Evolutionary conservation across 2,329 filamentous ascomycete genomes (phyloP).

Genomic region (Simplicillium sp.): DNA sequence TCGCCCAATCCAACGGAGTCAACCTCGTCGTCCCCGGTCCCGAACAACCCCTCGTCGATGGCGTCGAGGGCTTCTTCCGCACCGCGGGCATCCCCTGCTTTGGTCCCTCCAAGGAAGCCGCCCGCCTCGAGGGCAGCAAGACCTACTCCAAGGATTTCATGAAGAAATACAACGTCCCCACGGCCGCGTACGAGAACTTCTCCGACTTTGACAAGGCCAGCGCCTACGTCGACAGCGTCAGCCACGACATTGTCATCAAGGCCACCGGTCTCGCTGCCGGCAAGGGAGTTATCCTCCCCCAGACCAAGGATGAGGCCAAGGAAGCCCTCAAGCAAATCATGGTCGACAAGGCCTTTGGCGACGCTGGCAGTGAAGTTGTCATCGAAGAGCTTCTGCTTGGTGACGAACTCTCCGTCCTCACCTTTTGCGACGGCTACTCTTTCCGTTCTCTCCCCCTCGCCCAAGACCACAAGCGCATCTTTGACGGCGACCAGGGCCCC

Average conservation of each 20-base stretch:
- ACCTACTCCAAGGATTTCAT: slow-evolving; percentile 98
- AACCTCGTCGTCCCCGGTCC: slow-evolving; percentile 86
- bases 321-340: slow-evolving; percentile 81
- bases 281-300: slow-evolving; percentile 88
- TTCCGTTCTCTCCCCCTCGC: slow-evolving; percentile 79
- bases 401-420: slow-evolving; percentile 85
- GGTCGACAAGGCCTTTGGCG: slow-evolving; percentile 77
- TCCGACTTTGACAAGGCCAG: slow-evolving; percentile 62
- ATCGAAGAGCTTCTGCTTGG: slow-evolving; percentile 91
- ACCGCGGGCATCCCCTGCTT: slow-evolving; percentile 68
- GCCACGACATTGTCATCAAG: slow-evolving; percentile 82
- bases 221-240: slow-evolving; percentile 62
- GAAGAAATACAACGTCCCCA: slow-evolving; percentile 82
- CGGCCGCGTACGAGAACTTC: slow-evolving; percentile 86
- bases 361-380: slow-evolving; percentile 82
- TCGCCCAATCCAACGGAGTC: slow-evolving; percentile 63
- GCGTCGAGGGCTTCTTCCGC: slow-evolving; percentile 76
- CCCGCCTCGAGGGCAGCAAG: slow-evolving; percentile 91
- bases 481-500: slow-evolving; percentile 79
- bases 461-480: slow-evolving; percentile 94
- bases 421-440: slow-evolving; percentile 82
- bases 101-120: slow-evolving; percentile 75
- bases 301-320: slow-evolving; percentile 73
- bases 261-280: slow-evolving; percentile 85
- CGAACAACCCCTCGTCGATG: slow-evolving; percentile 87